These are phyloP conservation scores for Aquilaria yunnanensis DNA, from an alignment of 345 rosid species.

Conservation along the genomic window DNA sequence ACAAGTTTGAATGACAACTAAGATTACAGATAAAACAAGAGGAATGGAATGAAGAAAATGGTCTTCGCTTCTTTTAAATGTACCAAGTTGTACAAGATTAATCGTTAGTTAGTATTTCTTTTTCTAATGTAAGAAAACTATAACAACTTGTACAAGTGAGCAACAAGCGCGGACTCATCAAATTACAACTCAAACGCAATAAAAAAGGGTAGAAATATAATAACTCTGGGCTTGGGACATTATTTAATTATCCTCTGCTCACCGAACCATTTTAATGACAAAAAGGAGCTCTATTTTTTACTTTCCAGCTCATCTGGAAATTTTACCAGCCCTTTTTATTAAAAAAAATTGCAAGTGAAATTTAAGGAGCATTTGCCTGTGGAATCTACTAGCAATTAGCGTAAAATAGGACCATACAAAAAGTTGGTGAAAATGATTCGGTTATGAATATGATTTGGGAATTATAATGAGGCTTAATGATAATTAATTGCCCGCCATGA, in stretches of 20 bases:
- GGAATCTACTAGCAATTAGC: background rate
- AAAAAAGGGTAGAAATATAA: slow-evolving; percentile 1
- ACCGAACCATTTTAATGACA: background rate
- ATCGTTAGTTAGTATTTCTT: background rate
- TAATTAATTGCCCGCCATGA: too few species aligned
- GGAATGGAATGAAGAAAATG: too few species aligned
- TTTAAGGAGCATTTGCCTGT: background rate
- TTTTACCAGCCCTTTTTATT: too few species aligned
- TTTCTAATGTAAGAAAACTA: background rate
- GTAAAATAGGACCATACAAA: background rate
- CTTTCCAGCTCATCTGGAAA: too few species aligned
- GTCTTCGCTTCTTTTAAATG: too few species aligned
- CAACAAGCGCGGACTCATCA: background rate
- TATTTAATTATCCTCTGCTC: slow-evolving; percentile 9
- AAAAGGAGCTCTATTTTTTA: background rate
- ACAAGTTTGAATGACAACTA: background rate
- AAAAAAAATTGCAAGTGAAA: background rate
- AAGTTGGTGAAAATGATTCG: background rate
- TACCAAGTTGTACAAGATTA: too few species aligned
- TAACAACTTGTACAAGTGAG: slow-evolving; percentile 12
- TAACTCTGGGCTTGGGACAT: background rate
- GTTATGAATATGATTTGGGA: background rate
- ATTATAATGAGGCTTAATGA: too few species aligned
- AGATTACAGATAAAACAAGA: too few species aligned
- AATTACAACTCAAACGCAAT: too few species aligned